Evolutionary conservation across 352 stramenopile species (phyloP), one percentile per base, ranked within the genome.

Genomic region (Blastocystis sp.): DNA sequence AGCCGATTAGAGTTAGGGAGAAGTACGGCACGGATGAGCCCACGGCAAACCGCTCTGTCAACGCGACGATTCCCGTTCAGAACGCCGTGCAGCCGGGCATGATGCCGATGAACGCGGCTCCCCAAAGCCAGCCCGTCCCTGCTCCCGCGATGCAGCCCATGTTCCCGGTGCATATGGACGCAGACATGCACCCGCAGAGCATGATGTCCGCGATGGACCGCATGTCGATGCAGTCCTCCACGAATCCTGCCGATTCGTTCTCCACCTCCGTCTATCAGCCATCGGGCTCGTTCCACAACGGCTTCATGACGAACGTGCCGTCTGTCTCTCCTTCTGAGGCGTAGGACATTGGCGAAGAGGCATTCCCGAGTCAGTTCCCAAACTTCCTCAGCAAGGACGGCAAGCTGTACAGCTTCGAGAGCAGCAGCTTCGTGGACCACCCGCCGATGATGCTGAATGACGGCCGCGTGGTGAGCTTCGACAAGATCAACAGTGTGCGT

Each of bases 351-450:
- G 74, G 66, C 45, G 48, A 57, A 57, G 74, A 84, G 9, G 60
- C 34, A 14, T 84, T 61, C 42, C 3, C 74, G 38, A 0, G 52
- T 28, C 74, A 66, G 21, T 48, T 69, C 11, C 74, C 74, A 9
- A 84, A 84, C 74, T 84, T 84, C 57, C 57, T 84, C 45, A 84
- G 74, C 54, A 84, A 84, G 61, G 74, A 84, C 54, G 74, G 74
- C 34, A 84, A 84, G 42, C 57, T 84, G 57, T 84, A 84, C 38
- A 84, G 74, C 43, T 84, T 84, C 61, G 74, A 84, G 40, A 63
- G 74, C 59, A 69, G 54, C 74, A 54, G n/a, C 17, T 84, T 84
- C 52, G 74, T 84, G 28, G 74, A 84, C 74, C 74, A 84, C 48
- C 74, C 74, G 21, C 74, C 74, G 3, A 84, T 84, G 74, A 43